These are phyloP conservation scores for Pseudomonodictys pantanalensis DNA, from an alignment of 495 filamentous ascomycete species.

Conservation along the genomic window DNA sequence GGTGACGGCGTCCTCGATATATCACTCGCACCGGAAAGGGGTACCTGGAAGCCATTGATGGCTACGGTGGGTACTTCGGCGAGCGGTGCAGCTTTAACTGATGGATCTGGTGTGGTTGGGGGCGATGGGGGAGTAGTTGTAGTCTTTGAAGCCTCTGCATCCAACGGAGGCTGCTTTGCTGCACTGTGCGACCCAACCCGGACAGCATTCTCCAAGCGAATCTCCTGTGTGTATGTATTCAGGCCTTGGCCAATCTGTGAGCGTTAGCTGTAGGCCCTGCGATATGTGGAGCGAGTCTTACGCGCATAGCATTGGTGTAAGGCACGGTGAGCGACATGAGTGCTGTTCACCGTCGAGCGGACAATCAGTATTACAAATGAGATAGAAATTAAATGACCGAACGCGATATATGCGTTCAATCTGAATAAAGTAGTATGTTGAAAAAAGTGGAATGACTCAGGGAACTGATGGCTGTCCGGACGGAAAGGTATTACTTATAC, in stretches of 20 bases:
- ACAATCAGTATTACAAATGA: not conserved
- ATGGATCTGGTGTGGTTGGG: constrained; percentile 16
- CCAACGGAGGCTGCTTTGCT: not conserved
- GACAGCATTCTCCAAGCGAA: constrained; percentile 31
- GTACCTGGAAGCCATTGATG: constrained; percentile 19
- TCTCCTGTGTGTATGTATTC: constrained; percentile 34
- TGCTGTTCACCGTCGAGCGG: not conserved
- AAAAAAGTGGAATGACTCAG: no score
- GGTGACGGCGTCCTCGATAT: constrained; percentile 3
- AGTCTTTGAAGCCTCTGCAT: not conserved
- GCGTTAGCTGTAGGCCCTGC: not conserved
- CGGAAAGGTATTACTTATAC: no score
- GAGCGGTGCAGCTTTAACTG: not conserved
- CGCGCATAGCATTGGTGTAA: constrained; percentile 35
- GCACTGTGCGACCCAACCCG: constrained; percentile 3
- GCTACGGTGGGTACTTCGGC: constrained; percentile 19
- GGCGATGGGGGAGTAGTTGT: not conserved
- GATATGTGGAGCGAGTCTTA: constrained; percentile 6
- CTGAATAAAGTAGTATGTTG: no score
- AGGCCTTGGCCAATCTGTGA: constrained; percentile 32
- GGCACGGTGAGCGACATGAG: constrained; percentile 30
- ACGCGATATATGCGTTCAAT: no score
- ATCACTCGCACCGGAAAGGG: not conserved
- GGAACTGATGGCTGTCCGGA: no score
- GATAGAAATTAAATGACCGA: not conserved